Base-by-base conservation (phyloP, 164 flowering plant genomes). In the Vitis rotundifolia region DNA sequence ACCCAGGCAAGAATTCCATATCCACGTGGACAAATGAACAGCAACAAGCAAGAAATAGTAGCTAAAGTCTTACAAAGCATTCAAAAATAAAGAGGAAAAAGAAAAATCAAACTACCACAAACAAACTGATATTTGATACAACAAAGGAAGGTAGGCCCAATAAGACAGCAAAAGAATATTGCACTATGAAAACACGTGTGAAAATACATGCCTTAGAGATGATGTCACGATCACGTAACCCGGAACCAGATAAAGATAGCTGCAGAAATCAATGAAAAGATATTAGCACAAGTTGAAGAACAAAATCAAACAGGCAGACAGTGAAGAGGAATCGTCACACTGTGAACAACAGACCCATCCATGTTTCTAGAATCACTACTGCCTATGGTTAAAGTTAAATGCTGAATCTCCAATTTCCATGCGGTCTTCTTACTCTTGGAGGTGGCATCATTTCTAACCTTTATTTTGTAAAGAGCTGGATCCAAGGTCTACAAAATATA, bases 241-340 rank as follows among this genome's bases (percentile, higher is more conserved):
- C 83, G 50, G 90, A 75, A 44, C 92, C 94, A 51, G 92, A 88
- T 13, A 89, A 70, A 44, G 92, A 85, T 19, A 91, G 60, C 97
- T 91, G 91, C 83, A 85, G 29, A 47, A 50, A n/a, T 4, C 11
- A 50, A 51, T 49, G 54, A 69, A n/a, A 16, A 9, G 28, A 29
- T 57, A 1, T 47, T 11, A 15, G 18, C 29, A 28, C 31, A 22
- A 60, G 4, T 19, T 29, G 47, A 5, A 16, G 31, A 59, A 18
- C 15, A 61, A 37, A 65, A 9, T 13, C 15, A 60, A 2, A 63
- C 8, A 44, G 44, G 7, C 44, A 31, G 44, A 31, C 44, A 31
- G 44, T 31, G 2, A 31, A 31, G 7, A 31, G 44, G 44, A 31
- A 31, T 31, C 44, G 0, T 4, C 44, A 6, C 44, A 31, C 44